phyloP scores from a whole-genome alignment of 768 basidiomycete genomes.

The Boletus speciosus region DNA sequence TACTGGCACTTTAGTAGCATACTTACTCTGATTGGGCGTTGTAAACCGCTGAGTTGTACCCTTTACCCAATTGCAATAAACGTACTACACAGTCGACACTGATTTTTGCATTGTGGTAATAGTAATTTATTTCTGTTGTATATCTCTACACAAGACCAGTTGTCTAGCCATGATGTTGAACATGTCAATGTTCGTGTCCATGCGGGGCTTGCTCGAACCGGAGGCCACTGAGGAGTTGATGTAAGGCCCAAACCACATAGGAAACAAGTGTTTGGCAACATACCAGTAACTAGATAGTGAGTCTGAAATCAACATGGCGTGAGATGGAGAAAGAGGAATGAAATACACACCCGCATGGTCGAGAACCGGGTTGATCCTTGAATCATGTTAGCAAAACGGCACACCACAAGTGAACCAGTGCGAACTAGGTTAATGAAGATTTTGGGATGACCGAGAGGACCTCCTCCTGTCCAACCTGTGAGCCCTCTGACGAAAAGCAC shows the following conservation, averaged over 20 bases:
- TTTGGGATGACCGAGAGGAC: conserved; percentile 94
- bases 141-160: conserved; percentile 8
- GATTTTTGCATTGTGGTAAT: conserved; percentile 6
- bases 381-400: conserved; percentile 6
- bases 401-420: conserved; percentile 9
- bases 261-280: conserved; percentile 12
- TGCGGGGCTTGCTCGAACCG: conserved; percentile 85
- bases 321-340: conserved; percentile 2
- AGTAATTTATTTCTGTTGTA: conserved; percentile 9
- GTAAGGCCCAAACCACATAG: background rate
- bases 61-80: conserved; percentile 28
- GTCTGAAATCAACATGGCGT: background rate
- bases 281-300: conserved; percentile 46
- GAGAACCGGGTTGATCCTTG: conserved; percentile 85
- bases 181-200: conserved; percentile 42
- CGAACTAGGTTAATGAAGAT: conserved; percentile 92
- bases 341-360: conserved; percentile 79
- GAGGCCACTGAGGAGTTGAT: conserved; percentile 58
- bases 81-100: conserved; percentile 14
- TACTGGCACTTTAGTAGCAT: conserved; percentile 32
- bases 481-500: conserved; percentile 8
- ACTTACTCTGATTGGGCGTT: conserved; percentile 26
- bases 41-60: conserved; percentile 34
- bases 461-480: conserved; percentile 61
- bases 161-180: background rate